A percentile compares a stretch with the other conserved stretches of the same genome.
phyloP scores from a whole-genome alignment of 352 stramenopile genomes.

The Plasmopara viticola region DNA sequence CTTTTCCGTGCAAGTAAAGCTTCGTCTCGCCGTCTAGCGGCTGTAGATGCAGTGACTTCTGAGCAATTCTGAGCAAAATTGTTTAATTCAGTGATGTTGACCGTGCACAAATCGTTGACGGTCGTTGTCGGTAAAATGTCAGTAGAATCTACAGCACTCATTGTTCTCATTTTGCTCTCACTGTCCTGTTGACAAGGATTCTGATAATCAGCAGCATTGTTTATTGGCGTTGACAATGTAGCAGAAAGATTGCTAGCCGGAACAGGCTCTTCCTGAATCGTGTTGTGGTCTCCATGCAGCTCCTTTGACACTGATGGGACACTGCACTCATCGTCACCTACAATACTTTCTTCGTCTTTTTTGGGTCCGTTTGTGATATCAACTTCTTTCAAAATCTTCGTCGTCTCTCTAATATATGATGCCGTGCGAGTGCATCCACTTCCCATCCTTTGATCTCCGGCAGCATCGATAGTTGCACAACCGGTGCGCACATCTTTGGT shows the following conservation, averaged over 20 bases:
- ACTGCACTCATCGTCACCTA: background rate
- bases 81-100: constrained; percentile 3
- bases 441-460: constrained; percentile 7
- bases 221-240: background rate
- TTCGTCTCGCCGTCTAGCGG: constrained; percentile 3
- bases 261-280: background rate
- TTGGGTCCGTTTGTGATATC: background rate
- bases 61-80: constrained; percentile 7
- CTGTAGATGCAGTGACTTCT: constrained; percentile 4
- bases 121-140: background rate
- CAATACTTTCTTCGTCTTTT: background rate
- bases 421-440: background rate
- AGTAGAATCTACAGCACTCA: background rate
- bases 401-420: constrained; percentile 7
- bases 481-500: background rate
- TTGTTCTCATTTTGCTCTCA: constrained; percentile 3
- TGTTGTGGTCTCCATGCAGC: constrained; percentile 1
- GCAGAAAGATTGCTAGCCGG: background rate
- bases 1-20: constrained; percentile 11
- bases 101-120: background rate
- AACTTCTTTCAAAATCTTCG: constrained; percentile 3
- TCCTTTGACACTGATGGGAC: background rate
- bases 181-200: background rate
- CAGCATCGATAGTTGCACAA: background rate
- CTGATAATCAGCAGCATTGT: background rate